These are phyloP conservation scores for Gyrodon lividus DNA, from an alignment of 768 basidiomycete genomes.

Conservation along the genomic window DNA sequence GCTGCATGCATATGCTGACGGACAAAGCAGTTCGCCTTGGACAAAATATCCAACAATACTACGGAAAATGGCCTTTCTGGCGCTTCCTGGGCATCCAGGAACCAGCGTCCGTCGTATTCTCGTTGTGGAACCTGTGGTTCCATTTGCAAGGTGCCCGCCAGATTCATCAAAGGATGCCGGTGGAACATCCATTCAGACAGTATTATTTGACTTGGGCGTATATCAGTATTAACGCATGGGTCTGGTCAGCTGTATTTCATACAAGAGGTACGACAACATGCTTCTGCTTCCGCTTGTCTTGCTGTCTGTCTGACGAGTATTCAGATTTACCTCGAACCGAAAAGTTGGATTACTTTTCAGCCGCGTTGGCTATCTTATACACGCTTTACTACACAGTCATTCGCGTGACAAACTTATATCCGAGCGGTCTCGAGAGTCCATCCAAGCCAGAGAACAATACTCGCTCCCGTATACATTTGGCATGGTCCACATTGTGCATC, in stretches of 20 bases:
- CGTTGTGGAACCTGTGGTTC: slow-evolving; percentile 77
- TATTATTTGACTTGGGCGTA: slow-evolving; percentile 69
- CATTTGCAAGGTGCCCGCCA: slow-evolving; percentile 62
- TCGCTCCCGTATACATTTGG: slow-evolving; percentile 17
- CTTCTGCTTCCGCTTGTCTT: background rate
- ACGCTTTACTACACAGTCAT: slow-evolving; percentile 77
- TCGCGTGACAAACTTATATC: slow-evolving; percentile 76
- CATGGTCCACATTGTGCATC: slow-evolving; percentile 54
- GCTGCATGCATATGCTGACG: slow-evolving; percentile 81
- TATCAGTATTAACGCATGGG: slow-evolving; percentile 85
- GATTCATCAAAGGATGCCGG: slow-evolving; percentile 47
- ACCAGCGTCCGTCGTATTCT: slow-evolving; percentile 89
- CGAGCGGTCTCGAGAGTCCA: slow-evolving; percentile 28
- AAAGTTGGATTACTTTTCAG: slow-evolving; percentile 93
- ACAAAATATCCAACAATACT: slow-evolving; percentile 65
- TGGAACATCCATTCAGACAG: slow-evolving; percentile 62
- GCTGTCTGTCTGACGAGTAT: slow-evolving; percentile 6
- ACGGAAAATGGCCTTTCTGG: slow-evolving; percentile 98
- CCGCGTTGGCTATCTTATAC: slow-evolving; percentile 79
- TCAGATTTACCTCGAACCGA: slow-evolving; percentile 84
- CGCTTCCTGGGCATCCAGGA: slow-evolving; percentile 89
- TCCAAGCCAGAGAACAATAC: slow-evolving; percentile 26
- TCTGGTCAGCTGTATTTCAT: slow-evolving; percentile 91
- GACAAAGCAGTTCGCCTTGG: slow-evolving; percentile 47
- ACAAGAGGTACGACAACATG: slow-evolving; percentile 67